Evolutionary conservation across 495 filamentous ascomycete species (phyloP), one percentile per base, ranked within the genome.

Genomic region (Penicillium angulare): DNA sequence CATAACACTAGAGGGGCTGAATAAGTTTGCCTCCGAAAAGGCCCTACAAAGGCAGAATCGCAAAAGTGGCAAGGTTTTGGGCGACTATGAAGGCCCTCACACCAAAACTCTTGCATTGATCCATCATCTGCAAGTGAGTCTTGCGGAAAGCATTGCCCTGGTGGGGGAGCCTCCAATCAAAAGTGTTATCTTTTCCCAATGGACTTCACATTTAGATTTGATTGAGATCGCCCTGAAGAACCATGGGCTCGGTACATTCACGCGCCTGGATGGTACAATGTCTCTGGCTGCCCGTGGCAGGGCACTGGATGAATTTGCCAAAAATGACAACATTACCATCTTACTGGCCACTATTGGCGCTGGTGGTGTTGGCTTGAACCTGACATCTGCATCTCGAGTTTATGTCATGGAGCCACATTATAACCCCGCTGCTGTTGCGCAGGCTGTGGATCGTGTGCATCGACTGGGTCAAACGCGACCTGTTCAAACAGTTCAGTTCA

Each of bases 391-490:
- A 18, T 92, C 84, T 61, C 84, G 82, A 31, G 93, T 92, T 10
- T 98, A 90, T 59, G 86, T 97, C 38, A 97, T 98, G 93, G 93
- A 98, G 67, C 93, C 93, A 2, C 90, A 97, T 57, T 98, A 90
- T 65, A 98, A 98, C 65, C 93, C 93, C 2, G 92, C 90, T 5
- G 88, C 90, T 0, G 92, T 97, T 56, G 89, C 90, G 5, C 93
- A 98, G 65, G 93, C 93, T 3, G 77, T 98, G 7, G 93, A 98
- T 59, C 88, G 93, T 35, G 87, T 98, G 20, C 93, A 98, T 64
- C 86, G 93, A 15, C 78, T 98, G 16, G 93, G 93, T 0, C 93
- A 98, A 73, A 92, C 79, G 59, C 79, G 92, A 7, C 79, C 84
- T 21, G 93, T 98, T 3, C 79, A 78, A 8, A 95, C 88, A 1